phyloP scores from a whole-genome alignment of 2,329 filamentous ascomycete genomes.

The Lachnum nothofagi region DNA sequence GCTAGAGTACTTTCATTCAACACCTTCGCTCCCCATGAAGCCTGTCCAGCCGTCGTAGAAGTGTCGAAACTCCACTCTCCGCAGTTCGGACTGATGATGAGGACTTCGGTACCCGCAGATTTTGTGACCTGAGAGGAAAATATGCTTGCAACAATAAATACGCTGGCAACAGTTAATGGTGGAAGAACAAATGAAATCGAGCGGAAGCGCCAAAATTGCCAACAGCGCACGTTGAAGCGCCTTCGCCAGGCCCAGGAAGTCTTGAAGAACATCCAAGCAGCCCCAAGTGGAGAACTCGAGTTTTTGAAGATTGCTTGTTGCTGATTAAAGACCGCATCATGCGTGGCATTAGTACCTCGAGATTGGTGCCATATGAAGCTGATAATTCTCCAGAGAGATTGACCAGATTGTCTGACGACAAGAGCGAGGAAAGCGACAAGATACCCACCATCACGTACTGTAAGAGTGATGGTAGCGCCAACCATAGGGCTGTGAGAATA shows the following conservation, averaged over 20 bases:
- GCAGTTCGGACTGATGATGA: constrained; percentile 6
- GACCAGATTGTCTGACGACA: constrained; percentile 4
- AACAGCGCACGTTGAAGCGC: background rate
- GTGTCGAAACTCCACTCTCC: constrained; percentile 7
- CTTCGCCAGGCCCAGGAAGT: constrained; percentile 8
- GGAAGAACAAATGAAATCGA: background rate
- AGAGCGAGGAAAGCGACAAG: constrained; percentile 6
- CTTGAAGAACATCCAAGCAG: constrained; percentile 2
- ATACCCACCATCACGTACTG: background rate
- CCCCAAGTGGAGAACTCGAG: background rate
- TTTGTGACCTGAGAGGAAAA: constrained; percentile 14
- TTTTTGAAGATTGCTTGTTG: constrained; percentile 11
- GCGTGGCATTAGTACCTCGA: background rate
- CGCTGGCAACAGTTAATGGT: background rate
- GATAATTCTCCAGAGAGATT: constrained; percentile 3
- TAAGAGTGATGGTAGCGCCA: constrained; percentile 6
- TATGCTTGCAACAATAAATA: constrained; percentile 9
- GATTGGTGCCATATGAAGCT: constrained; percentile 9
- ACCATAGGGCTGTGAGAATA: background rate
- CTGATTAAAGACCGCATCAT: constrained; percentile 4
- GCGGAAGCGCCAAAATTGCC: background rate
- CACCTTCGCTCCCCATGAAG: too few relatives aligned
- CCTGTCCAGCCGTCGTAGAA: background rate
- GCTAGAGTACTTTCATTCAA: constrained; percentile 5
- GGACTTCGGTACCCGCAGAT: constrained; percentile 2